These are phyloP conservation scores for Acanthamoeba triangularis DNA, from an alignment of 208 protist species.

Conservation along the genomic window DNA sequence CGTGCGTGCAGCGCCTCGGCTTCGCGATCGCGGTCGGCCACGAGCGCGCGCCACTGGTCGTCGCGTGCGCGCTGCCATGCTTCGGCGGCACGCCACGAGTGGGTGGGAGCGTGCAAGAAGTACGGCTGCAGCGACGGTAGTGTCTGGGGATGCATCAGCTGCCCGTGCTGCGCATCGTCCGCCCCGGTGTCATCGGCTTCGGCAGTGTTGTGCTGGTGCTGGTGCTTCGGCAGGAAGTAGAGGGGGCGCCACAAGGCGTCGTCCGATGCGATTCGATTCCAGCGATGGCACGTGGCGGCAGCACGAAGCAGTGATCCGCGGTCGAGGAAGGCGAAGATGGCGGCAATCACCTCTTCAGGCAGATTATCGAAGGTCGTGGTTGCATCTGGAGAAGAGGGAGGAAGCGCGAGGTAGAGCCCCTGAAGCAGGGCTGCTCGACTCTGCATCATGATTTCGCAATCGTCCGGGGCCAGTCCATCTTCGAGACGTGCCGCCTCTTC, in stretches of 20 bases:
- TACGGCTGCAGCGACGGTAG: neutral
- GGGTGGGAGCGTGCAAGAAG: neutral
- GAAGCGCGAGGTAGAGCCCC: neutral
- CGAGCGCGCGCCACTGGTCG: neutral
- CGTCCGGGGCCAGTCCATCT: no score
- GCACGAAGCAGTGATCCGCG: neutral
- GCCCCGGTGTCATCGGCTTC: neutral
- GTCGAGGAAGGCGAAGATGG: conserved; percentile 34
- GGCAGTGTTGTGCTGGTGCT: neutral
- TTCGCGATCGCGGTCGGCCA: neutral
- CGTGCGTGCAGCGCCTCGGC: neutral
- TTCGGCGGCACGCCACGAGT: conserved; percentile 6
- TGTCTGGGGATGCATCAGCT: neutral
- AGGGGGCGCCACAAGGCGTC: conserved; percentile 22
- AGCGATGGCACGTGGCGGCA: neutral
- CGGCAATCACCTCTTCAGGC: neutral
- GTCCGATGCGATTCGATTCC: conserved; percentile 23
- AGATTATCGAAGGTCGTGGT: neutral
- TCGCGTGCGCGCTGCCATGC: neutral
- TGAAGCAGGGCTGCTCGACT: neutral
- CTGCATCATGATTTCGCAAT: neutral
- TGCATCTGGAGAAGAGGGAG: neutral
- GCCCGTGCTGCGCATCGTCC: neutral
- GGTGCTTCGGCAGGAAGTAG: neutral
- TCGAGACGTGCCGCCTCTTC: no score